Evolutionary conservation across 2,329 filamentous ascomycete genomes (phyloP).

Genomic region (Colletotrichum somersetense): DNA sequence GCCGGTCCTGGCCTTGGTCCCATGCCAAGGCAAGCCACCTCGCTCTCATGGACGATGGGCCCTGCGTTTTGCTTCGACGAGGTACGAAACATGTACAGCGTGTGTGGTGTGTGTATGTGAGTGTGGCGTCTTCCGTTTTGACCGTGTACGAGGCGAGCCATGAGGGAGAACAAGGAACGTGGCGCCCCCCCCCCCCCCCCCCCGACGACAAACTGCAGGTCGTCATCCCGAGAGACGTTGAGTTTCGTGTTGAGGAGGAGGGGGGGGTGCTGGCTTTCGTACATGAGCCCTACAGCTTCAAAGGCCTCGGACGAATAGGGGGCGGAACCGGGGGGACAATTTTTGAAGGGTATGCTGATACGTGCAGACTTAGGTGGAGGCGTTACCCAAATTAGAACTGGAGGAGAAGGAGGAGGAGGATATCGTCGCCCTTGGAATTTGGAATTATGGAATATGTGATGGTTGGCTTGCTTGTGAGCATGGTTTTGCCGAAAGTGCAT

Average conservation of each 20-base stretch:
- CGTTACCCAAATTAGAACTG: neutral
- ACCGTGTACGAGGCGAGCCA: constrained; percentile 4
- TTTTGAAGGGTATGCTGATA: neutral
- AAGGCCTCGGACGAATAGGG: neutral
- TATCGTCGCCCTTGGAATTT: neutral
- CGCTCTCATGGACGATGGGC: neutral
- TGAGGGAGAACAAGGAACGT: neutral
- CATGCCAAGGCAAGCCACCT: constrained; percentile 9
- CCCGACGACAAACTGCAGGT: neutral
- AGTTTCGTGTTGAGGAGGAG: neutral
- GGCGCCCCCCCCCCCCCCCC: too few relatives aligned
- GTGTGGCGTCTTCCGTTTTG: neutral
- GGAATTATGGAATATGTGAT: neutral
- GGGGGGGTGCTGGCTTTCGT: neutral
- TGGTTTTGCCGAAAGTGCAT: neutral
- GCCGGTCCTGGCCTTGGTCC: neutral
- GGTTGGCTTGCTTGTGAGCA: neutral
- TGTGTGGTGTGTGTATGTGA: neutral
- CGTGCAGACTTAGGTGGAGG: neutral
- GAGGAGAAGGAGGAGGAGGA: neutral
- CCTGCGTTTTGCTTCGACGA: constrained; percentile 9
- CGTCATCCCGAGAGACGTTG: neutral
- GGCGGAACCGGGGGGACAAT: too few relatives aligned
- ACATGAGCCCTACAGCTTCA: neutral
- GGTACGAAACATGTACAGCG: neutral